A percentile compares a stretch with the other conserved stretches of the same genome.
Evolutionary conservation across 164 flowering plant genomes (phyloP).

Genomic region (Piper betle): DNA sequence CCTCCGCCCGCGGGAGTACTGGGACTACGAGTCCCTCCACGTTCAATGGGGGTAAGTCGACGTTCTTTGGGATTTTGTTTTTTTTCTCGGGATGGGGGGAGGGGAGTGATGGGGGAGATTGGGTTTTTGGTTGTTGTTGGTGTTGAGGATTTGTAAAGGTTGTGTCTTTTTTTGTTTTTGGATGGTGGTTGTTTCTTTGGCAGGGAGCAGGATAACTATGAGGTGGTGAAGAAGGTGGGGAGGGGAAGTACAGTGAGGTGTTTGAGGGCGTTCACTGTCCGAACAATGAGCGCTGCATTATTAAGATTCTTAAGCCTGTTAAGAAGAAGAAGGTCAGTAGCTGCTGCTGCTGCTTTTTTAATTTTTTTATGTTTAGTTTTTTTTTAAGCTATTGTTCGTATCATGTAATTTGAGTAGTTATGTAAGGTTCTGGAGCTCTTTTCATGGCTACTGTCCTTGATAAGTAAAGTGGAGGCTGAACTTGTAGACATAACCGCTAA

Average conservation of each 20-base stretch:
- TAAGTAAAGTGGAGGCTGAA: no score
- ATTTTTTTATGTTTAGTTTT: no score
- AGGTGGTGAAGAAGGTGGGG: constrained; percentile 95
- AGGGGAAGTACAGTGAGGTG: constrained; percentile 94
- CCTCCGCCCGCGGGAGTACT: constrained; percentile 80
- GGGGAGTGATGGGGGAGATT: no score
- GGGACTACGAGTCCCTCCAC: constrained; percentile 90
- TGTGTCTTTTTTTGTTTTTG: background rate
- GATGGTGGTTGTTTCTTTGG: background rate
- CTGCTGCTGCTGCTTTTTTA: background rate
- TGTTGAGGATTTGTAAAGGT: background rate
- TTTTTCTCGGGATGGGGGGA: no score
- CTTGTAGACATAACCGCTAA: no score
- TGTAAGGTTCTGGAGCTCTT: no score
- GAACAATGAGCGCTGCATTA: constrained; percentile 65
- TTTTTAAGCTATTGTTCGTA: no score
- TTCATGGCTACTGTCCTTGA: no score
- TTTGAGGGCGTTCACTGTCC: constrained; percentile 82
- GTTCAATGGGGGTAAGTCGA: constrained; percentile 83
- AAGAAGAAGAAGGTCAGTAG: constrained; percentile 86
- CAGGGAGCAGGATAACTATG: constrained; percentile 94
- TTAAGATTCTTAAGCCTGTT: constrained; percentile 92
- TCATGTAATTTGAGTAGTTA: no score
- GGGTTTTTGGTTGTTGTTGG: background rate
- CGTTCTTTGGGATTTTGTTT: background rate